These are phyloP conservation scores for Lagenidium giganteum DNA, from an alignment of 352 stramenopile species.

Conservation along the genomic window DNA sequence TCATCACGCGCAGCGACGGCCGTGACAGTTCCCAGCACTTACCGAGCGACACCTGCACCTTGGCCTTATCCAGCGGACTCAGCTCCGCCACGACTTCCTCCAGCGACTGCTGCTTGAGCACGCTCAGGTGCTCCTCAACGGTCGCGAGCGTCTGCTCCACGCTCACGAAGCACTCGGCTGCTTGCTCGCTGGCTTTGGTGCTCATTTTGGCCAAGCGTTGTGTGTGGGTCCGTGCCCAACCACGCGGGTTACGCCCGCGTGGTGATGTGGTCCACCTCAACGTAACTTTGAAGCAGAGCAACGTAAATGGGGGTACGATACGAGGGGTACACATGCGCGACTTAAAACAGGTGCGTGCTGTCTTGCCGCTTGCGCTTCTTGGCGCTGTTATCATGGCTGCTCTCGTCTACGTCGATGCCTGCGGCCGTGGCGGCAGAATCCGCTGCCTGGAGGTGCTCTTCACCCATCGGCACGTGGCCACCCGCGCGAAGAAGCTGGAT, in stretches of 20 bases:
- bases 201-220: background rate
- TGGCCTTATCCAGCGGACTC: slow-evolving; percentile 52
- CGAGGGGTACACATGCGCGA: too few relatives aligned
- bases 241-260: too few relatives aligned
- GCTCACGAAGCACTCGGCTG: slow-evolving; percentile 37
- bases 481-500: too few relatives aligned
- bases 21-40: slow-evolving; percentile 1
- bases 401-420: background rate
- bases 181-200: slow-evolving; percentile 40
- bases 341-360: too few relatives aligned
- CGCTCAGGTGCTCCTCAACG: slow-evolving; percentile 43
- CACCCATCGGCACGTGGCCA: too few relatives aligned
- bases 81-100: slow-evolving; percentile 40
- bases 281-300: too few relatives aligned
- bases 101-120: slow-evolving; percentile 35
- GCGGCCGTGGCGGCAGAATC: slow-evolving; percentile 19
- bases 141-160: slow-evolving; percentile 60
- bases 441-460: slow-evolving; percentile 21
- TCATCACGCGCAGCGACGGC: background rate
- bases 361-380: slow-evolving; percentile 18
- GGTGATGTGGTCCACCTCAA: too few relatives aligned
- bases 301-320: too few relatives aligned
- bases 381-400: slow-evolving; percentile 9
- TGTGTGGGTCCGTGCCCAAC: too few relatives aligned
- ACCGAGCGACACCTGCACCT: slow-evolving; percentile 76